Conservation (phyloP, 352 stramenopile genomes). For the Globisporangium alternatum region DNA sequence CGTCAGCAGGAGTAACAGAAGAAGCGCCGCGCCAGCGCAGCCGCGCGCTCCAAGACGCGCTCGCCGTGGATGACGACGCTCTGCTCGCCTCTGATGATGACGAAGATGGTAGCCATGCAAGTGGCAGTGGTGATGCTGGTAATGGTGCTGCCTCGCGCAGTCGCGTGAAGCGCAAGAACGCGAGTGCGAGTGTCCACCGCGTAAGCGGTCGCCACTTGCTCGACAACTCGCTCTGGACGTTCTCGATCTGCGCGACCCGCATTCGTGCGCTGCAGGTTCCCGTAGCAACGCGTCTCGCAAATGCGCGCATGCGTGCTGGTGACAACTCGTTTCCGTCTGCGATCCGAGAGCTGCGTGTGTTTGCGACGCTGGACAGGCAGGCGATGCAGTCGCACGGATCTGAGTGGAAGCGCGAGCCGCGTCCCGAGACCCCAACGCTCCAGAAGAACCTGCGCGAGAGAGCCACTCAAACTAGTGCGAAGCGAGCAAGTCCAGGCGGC, state of each 20-base stretch:
- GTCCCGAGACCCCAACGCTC: background rate
- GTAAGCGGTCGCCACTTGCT: slow-evolving; percentile 25
- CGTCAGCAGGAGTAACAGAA: background rate
- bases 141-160: background rate
- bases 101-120: background rate
- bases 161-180: slow-evolving; percentile 8
- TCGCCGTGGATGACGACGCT: slow-evolving; percentile 8
- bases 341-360: slow-evolving; percentile 58
- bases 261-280: slow-evolving; percentile 51
- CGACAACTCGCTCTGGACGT: slow-evolving; percentile 47
- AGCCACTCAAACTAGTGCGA: background rate
- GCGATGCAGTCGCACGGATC: slow-evolving; percentile 47
- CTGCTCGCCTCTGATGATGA: background rate
- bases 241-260: slow-evolving; percentile 33
- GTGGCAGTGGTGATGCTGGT: background rate
- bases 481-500: slow-evolving; percentile 3
- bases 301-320: background rate
- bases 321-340: background rate
- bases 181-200: background rate
- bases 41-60: slow-evolving; percentile 8
- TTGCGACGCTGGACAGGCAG: slow-evolving; percentile 51
- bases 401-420: slow-evolving; percentile 46
- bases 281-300: slow-evolving; percentile 18
- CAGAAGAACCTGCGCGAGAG: slow-evolving; percentile 6
- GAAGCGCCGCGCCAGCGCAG: slow-evolving; percentile 3